Evolutionary conservation across 2,329 filamentous ascomycete genomes (phyloP), one percentile per base, ranked within the genome.

Genomic region (Colletotrichum higginsianum): DNA sequence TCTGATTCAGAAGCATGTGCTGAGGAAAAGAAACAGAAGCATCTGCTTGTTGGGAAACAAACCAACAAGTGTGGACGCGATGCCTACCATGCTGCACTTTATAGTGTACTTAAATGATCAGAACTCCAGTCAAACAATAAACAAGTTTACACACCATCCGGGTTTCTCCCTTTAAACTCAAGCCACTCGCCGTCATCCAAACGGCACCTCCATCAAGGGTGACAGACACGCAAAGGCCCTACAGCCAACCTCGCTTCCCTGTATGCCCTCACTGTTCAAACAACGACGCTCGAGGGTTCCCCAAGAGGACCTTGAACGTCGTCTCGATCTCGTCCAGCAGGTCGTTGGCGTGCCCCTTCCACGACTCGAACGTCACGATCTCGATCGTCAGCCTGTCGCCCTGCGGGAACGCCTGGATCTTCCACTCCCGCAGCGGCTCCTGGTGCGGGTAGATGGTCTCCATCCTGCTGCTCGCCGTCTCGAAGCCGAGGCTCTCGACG

Each of bases 381-480:
- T 91, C 89, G 62, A 91, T 80, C 58, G 84, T 86, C 77, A 88
- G 79, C 77, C 79, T 81, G 71, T 86, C 87, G 6, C 84, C 87
- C 61, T 81, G 84, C 40, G 86, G 85, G 80, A 87, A 92, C 26
- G 84, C 89, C 83, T 92, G 88, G 49, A 91, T 84, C 82, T 91
- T 90, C 83, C 89, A 90, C 77, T 86, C 86, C 21, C 83, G 79
- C 52, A 89, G 78, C 47, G 87, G 87, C 74, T 90, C 88, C 42
- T 86, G 83, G 75, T 89, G 86, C 3, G 89, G 87, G 75, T 90
- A 91, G 18, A 88, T 76, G 13, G 89, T 91, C 79, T 91, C 89
- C 74, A 90, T 85, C 50, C 82, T 81, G 57, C 72, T 72, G 66
- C 75, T 79, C 15, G 78, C 80, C 26, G 74, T 76, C n/a, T 79